Evolutionary conservation across 1,284 basidiomycete species (phyloP).

Genomic region (Apiotrichum mycotoxinovorans): DNA sequence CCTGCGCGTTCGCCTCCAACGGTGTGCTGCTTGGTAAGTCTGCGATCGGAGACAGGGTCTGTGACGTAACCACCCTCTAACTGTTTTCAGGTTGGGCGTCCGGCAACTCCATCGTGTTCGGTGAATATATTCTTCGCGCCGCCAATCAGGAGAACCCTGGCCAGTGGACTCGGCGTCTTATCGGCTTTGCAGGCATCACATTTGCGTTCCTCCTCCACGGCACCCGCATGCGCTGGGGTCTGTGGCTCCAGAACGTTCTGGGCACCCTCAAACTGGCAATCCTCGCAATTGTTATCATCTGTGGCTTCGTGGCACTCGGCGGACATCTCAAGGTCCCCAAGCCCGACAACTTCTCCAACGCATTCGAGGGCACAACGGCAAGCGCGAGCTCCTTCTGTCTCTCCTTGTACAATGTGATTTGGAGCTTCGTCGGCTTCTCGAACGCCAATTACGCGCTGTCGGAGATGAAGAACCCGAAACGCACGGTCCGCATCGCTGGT

Average conservation of each 20-base stretch:
- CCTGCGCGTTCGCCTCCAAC: conserved; percentile 18
- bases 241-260: conserved; percentile 11
- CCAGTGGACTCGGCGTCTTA: conserved; percentile 13
- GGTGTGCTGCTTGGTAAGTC: conserved; percentile 17
- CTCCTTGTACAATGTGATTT: conserved; percentile 20
- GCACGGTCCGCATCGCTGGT: conserved; percentile 34
- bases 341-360: conserved; percentile 56
- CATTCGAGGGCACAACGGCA: conserved; percentile 53
- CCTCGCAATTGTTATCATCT: conserved; percentile 45
- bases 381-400: conserved; percentile 11
- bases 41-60: too few species aligned
- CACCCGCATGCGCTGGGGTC: conserved; percentile 7
- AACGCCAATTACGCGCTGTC: conserved; percentile 46
- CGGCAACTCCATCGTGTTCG: conserved; percentile 19
- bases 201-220: conserved; percentile 27
- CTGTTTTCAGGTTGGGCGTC: conserved; percentile 8
- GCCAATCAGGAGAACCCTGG: conserved; percentile 14
- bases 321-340: conserved; percentile 54
- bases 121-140: conserved; percentile 17
- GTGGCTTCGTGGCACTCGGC: conserved; percentile 55
- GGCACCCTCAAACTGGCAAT: conserved; percentile 9
- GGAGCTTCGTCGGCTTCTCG: conserved; percentile 47
- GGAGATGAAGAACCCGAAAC: conserved; percentile 49
- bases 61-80: too few species aligned
- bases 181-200: conserved; percentile 16